Conservation (phyloP, 1,139 yeast species). For the Tardiomyces blankii region DNA sequence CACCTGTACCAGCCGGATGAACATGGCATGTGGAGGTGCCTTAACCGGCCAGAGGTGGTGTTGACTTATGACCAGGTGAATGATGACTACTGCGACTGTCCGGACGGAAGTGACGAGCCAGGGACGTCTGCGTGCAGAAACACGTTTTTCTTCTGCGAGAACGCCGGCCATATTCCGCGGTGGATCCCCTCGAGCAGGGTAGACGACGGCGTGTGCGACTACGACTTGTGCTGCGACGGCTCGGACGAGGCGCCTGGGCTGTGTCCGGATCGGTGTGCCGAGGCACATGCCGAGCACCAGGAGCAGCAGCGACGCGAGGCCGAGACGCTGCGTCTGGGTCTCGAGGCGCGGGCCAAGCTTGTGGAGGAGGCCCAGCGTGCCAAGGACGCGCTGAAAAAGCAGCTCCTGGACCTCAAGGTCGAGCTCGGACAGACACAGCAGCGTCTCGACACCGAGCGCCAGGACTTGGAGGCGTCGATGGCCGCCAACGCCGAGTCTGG, state of each 20-base stretch:
- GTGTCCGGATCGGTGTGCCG: slow-evolving; percentile 52
- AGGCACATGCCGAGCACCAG: slow-evolving; percentile 31
- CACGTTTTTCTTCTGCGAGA: slow-evolving; percentile 60
- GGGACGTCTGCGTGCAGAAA: slow-evolving; percentile 79
- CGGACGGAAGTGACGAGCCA: slow-evolving; percentile 97
- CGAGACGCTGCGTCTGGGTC: slow-evolving; percentile 26
- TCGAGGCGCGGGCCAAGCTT: slow-evolving; percentile 24
- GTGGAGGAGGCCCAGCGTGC: slow-evolving; percentile 15
- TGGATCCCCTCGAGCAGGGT: slow-evolving; percentile 45
- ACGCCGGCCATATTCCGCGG: slow-evolving; percentile 47
- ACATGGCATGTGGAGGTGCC: slow-evolving; percentile 54
- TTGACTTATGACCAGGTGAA: slow-evolving; percentile 57
- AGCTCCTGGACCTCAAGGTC: slow-evolving; percentile 9
- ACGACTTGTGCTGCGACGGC: slow-evolving; percentile 87
- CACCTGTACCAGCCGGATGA: slow-evolving; percentile 39
- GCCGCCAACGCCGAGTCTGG: slow-evolving; percentile 4
- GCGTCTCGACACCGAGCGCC: neutral
- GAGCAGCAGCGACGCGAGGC: slow-evolving; percentile 20
- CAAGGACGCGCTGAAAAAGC: slow-evolving; percentile 13
- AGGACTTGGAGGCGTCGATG: slow-evolving; percentile 4
- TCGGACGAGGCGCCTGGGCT: slow-evolving; percentile 56
- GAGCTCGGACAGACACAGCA: slow-evolving; percentile 6
- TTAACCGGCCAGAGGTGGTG: slow-evolving; percentile 50
- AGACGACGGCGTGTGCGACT: slow-evolving; percentile 90
- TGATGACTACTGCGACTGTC: slow-evolving; percentile 91